A percentile compares a stretch with the other conserved stretches of the same genome.
Conservation (phyloP, 2,329 filamentous ascomycete species). For the Penicillium fuscoglaucum region DNA sequence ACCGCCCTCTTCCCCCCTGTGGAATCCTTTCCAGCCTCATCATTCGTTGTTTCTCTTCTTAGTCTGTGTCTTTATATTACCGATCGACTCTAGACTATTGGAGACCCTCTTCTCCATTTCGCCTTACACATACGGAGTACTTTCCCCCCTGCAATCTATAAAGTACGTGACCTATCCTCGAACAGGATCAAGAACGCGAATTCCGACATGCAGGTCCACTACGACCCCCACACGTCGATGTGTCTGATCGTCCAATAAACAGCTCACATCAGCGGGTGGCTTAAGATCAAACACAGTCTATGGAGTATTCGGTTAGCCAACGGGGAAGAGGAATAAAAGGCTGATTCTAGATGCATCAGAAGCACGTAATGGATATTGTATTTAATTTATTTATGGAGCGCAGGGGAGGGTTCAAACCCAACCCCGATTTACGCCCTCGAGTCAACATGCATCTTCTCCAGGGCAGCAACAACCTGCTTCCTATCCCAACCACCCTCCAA, state of each 20-base stretch:
- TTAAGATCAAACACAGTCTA: slow-evolving; percentile 4
- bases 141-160: background rate
- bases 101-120: background rate
- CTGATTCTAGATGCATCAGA: background rate
- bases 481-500: slow-evolving; percentile 46
- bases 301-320: background rate
- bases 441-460: slow-evolving; percentile 43
- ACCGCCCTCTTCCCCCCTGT: slow-evolving; percentile 15
- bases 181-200: background rate
- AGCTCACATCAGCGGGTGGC: background rate
- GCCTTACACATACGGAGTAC: background rate
- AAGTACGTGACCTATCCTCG: background rate
- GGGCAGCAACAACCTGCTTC: slow-evolving; percentile 43
- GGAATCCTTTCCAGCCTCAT: slow-evolving; percentile 3
- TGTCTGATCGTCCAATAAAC: slow-evolving; percentile 4
- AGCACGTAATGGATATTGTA: background rate
- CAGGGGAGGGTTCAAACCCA: background rate
- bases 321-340: background rate
- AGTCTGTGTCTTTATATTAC: slow-evolving; percentile 5
- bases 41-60: background rate
- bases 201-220: slow-evolving; percentile 7
- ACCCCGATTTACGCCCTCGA: slow-evolving; percentile 22
- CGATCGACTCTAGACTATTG: slow-evolving; percentile 1
- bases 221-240: background rate
- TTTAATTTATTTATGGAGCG: background rate